Evolutionary conservation across 192 early-diverging fungal genomes (phyloP), one percentile per base, ranked within the genome.

Genomic region (Backusella tuberculispora): DNA sequence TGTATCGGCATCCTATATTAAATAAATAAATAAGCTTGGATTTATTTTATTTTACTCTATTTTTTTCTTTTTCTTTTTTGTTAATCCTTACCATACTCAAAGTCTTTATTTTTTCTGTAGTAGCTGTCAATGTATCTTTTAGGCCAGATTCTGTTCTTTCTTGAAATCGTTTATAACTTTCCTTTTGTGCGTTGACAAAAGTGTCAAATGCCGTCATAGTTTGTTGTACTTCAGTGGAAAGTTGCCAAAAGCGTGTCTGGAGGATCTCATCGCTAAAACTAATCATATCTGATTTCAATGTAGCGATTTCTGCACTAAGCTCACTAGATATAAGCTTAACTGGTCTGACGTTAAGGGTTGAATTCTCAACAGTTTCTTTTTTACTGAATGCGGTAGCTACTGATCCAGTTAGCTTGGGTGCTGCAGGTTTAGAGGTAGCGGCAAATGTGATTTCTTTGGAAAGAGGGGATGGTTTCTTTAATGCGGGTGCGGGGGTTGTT

Each of bases 401-500:
- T 12, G 53, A 60, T 24, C 53, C 53, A 60, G 21, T 60, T 60
- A 9, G 17, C 24, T 60, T 60, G 10, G 53, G 5, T 60, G 53
- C 10, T 24, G 53, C 5, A 2, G 53, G 13, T 9, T 26, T 60
- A 0, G 53, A 12, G 9, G 21, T 60, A 12, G 53, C 53, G 4
- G 21, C 53, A 13, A 60, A 60, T 10, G 53, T 60, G 10, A 60
- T 26, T 26, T 24, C 53, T 24, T 60, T 60, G 21, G 53, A 60
- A 13, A 60, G 53, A 60, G 53, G 53, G 10, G 53, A 60, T 60
- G 53, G 24, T 26, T 60, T 60, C 53, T 60, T 60, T 5, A 21
- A 2, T 21, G 19, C 17, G 10, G 19, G 7, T 8, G n/a, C n/a
- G 14, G n/a, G 5, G 15, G 47, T 14, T 53, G 50, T 17, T 53